phyloP scores from a whole-genome alignment of 2,329 filamentous ascomycete species.

The Berkeleyomyces basicola region DNA sequence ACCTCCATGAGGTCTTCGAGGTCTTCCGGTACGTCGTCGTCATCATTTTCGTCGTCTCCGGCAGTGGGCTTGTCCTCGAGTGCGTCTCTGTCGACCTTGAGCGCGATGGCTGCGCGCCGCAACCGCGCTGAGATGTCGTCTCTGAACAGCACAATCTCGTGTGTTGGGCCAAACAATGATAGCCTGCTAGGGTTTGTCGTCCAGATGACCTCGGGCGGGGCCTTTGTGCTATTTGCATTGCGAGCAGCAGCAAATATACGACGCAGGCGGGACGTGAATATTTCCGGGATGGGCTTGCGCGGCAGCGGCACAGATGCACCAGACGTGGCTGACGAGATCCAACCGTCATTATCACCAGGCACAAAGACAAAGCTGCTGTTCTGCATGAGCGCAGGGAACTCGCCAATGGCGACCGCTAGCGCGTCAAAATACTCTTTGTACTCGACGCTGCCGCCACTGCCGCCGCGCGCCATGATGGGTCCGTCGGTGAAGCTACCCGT shows the following conservation, averaged over 20 bases:
- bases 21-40: constrained; percentile 15
- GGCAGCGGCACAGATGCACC: constrained; percentile 57
- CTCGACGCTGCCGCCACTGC: constrained; percentile 62
- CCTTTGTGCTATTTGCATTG: constrained; percentile 33
- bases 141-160: constrained; percentile 74
- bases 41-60: not conserved
- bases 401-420: constrained; percentile 63
- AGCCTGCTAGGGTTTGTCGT: constrained; percentile 73
- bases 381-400: constrained; percentile 67
- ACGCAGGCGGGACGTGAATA: constrained; percentile 79
- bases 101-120: constrained; percentile 56
- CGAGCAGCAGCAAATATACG: constrained; percentile 68
- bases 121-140: constrained; percentile 74
- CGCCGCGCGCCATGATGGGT: constrained; percentile 49
- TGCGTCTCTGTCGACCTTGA: constrained; percentile 32
- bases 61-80: constrained; percentile 18
- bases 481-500: constrained; percentile 67
- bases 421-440: constrained; percentile 95
- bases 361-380: constrained; percentile 79
- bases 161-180: constrained; percentile 68
- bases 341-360: constrained; percentile 94
- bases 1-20: constrained; percentile 26
- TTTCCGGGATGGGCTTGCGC: constrained; percentile 56
- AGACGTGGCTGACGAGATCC: constrained; percentile 70
- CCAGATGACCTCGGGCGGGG: constrained; percentile 63